Evolutionary conservation across 2,329 filamentous ascomycete genomes (phyloP), one percentile per base, ranked within the genome.

Genomic region (Monilinia aucupariae): DNA sequence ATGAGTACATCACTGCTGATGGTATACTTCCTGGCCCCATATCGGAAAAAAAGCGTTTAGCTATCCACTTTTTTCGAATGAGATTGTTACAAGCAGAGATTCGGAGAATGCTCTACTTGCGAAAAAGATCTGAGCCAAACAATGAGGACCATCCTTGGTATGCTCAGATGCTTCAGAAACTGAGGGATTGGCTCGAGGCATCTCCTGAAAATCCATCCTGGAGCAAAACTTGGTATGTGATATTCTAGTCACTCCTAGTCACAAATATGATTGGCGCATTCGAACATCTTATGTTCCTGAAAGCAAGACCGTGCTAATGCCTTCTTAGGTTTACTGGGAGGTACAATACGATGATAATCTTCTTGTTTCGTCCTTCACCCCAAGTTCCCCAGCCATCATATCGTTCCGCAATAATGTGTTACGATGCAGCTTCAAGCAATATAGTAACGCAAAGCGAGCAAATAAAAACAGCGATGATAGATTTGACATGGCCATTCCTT

Each of bases 11-110:
- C 69, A 92, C 88, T 1, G 80, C 84, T 2, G 80, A 87, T 41
- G 92, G 91, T 3, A 88, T 97, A 63, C 78, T 85, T 27, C 82
- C 86, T 0, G 89, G 87, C 0, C 88, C 87, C 6, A 81, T 84
- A 1, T 91, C 90, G 45, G 82, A 92, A 68, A 91, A 90, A 72
- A 99, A 99, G 75, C 85, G 90, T 70, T 87, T 96, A 32, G 88
- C 91, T 2, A 92, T 97, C 65, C 93, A 99, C 74, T 94, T 96
- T 71, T 92, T 92, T 78, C 93, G 90, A 73, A 96, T 97, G 91
- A 83, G 91, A 62, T 76, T 96, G 64, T 79, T 92, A 15, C 92
- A 97, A 74, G 85, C 92, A 17, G 93, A 97, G 75, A 94, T 97
- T 50, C 83, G 92, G 63, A 85, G 92, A 64, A 88, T 86, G 8